Conservation (phyloP, 1,284 basidiomycete genomes). For the Pyrrhoderma noxium region DNA sequence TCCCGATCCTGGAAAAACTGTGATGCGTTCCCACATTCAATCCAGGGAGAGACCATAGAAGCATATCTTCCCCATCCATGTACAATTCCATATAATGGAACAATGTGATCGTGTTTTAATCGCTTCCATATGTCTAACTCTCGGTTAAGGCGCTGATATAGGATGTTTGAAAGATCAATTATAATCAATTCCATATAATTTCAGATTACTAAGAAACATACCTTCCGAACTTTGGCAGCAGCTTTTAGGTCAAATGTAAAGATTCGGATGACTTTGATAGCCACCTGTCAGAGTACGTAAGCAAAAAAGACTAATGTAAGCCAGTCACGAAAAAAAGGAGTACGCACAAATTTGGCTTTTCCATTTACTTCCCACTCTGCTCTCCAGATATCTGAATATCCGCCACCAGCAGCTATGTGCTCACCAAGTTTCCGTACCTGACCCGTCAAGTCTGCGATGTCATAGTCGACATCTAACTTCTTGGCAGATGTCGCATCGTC, state of each 20-base stretch:
- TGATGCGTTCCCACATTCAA: slow-evolving; percentile 15
- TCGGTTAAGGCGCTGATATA: slow-evolving; percentile 10
- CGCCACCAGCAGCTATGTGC: slow-evolving; percentile 11
- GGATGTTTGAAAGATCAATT: background rate
- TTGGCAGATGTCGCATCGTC: slow-evolving; percentile 5
- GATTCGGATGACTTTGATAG: slow-evolving; percentile 16
- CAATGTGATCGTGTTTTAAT: slow-evolving; percentile 12
- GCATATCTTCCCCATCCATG: slow-evolving; percentile 11
- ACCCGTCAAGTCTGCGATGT: slow-evolving; percentile 12
- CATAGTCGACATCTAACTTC: background rate
- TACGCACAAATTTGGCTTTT: background rate
- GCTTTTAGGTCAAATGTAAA: slow-evolving; percentile 9
- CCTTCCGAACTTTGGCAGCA: slow-evolving; percentile 10
- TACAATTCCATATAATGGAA: slow-evolving; percentile 14
- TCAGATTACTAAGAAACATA: slow-evolving; percentile 2
- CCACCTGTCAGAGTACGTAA: slow-evolving; percentile 6
- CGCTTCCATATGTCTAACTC: slow-evolving; percentile 16
- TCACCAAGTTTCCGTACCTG: slow-evolving; percentile 8
- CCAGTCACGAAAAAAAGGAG: background rate
- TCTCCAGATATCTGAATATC: slow-evolving; percentile 16
- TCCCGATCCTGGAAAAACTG: slow-evolving; percentile 12
- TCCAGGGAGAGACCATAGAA: slow-evolving; percentile 18
- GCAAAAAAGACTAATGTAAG: background rate
- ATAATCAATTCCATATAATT: background rate
- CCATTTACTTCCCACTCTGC: slow-evolving; percentile 8